phyloP scores from a whole-genome alignment of 805 yeast genomes.

The Zygotorulaspora florentina region DNA sequence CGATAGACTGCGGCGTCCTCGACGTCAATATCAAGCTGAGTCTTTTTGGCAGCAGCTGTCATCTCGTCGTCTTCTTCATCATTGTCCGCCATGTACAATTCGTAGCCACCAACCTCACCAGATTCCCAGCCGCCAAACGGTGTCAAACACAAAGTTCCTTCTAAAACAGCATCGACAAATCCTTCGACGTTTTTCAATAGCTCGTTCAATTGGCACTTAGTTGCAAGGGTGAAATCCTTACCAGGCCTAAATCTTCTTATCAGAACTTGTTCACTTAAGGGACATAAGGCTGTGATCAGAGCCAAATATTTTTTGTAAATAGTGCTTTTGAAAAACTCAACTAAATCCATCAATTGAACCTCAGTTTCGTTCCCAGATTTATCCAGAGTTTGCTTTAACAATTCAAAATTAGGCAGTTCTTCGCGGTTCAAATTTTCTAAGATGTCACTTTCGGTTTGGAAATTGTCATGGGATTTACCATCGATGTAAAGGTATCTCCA shows the following conservation, averaged over 20 bases:
- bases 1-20: conserved; percentile 88
- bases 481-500: conserved; percentile 82
- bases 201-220: conserved; percentile 44
- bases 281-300: conserved; percentile 55
- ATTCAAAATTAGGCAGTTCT: conserved; percentile 53
- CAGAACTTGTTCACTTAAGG: conserved; percentile 61
- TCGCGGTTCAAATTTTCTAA: conserved; percentile 38
- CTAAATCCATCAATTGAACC: conserved; percentile 46
- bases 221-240: conserved; percentile 86
- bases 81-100: conserved; percentile 73
- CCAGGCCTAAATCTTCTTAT: conserved; percentile 93
- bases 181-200: conserved; percentile 33
- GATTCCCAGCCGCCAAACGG: conserved; percentile 79
- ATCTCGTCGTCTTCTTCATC: conserved; percentile 36
- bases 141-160: conserved; percentile 77
- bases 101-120: conserved; percentile 95
- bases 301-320: conserved; percentile 69
- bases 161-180: conserved; percentile 50
- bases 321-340: conserved; percentile 53
- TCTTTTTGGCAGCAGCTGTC: conserved; percentile 6
- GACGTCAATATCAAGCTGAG: conserved; percentile 41
- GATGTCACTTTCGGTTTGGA: conserved; percentile 30
- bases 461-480: conserved; percentile 44
- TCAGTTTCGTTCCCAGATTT: conserved; percentile 33
- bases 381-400: conserved; percentile 24